Conservation (phyloP, 257 asterid species). For the Eucommia ulmoides region DNA sequence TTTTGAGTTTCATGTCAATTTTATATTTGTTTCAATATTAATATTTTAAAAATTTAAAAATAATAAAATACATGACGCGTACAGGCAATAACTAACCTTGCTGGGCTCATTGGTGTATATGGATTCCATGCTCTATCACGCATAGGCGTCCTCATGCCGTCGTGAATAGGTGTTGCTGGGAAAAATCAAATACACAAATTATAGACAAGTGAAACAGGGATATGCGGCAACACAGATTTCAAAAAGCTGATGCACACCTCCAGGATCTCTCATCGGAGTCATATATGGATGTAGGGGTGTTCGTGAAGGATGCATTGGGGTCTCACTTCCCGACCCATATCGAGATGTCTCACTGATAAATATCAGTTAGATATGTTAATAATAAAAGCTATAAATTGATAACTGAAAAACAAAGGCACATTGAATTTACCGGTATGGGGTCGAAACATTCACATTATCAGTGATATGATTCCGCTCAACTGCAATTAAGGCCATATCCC, state of each 20-base stretch:
- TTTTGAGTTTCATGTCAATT: no score
- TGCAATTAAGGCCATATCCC: constrained; percentile 18
- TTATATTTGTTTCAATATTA: no score
- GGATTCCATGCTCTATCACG: constrained; percentile 99
- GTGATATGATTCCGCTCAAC: constrained; percentile 70
- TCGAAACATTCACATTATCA: constrained; percentile 60
- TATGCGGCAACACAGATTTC: neutral
- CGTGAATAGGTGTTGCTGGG: constrained; percentile 78
- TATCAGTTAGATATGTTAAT: no score
- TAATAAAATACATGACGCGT: neutral
- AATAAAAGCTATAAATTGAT: no score
- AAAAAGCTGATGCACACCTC: constrained; percentile 23
- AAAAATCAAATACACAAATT: constrained; percentile 13
- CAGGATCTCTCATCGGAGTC: constrained; percentile 98
- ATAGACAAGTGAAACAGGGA: no score
- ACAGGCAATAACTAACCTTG: constrained; percentile 32
- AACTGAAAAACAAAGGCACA: neutral
- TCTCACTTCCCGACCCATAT: constrained; percentile 87
- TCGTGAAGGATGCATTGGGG: constrained; percentile 94
- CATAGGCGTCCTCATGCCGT: constrained; percentile 99
- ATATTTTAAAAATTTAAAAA: neutral
- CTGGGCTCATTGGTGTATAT: constrained; percentile 83
- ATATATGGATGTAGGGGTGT: constrained; percentile 88
- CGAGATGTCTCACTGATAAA: constrained; percentile 62
- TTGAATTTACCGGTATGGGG: constrained; percentile 51